Conservation (phyloP, 2,329 filamentous ascomycete species). For the Beauveria asiatica region DNA sequence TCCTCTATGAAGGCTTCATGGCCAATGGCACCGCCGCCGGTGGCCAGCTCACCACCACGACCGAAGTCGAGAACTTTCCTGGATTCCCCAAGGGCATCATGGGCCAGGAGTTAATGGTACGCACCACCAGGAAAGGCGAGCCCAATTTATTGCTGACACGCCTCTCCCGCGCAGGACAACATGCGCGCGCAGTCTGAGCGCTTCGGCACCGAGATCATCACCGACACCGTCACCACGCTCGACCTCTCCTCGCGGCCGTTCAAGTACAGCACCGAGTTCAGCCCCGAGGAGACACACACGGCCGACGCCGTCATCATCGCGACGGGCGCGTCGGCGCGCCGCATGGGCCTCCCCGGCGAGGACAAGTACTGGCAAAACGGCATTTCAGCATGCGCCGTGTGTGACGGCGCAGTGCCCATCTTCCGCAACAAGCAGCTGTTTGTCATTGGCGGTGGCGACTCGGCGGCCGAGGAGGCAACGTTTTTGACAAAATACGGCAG, state of each 20-base stretch:
- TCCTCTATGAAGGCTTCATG: constrained; percentile 96
- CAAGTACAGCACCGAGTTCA: constrained; percentile 88
- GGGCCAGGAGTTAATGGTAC: constrained; percentile 76
- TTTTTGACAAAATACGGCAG: constrained; percentile 97
- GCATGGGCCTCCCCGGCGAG: constrained; percentile 77
- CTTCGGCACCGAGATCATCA: constrained; percentile 88
- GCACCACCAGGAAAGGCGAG: constrained; percentile 15
- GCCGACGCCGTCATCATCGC: constrained; percentile 90
- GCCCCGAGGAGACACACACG: constrained; percentile 73
- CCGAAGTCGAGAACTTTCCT: constrained; percentile 96
- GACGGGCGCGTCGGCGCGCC: constrained; percentile 84
- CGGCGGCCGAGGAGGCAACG: constrained; percentile 91
- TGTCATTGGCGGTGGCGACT: constrained; percentile 94
- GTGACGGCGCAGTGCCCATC: constrained; percentile 93
- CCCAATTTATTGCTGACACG: constrained; percentile 2
- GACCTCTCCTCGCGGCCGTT: constrained; percentile 81
- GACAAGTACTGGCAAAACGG: constrained; percentile 97
- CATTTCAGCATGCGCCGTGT: constrained; percentile 93
- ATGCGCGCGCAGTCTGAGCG: constrained; percentile 88
- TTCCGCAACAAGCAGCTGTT: constrained; percentile 94
- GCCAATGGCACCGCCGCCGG: constrained; percentile 94
- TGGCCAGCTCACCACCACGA: constrained; percentile 95
- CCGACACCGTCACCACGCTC: constrained; percentile 83
- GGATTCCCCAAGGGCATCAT: constrained; percentile 87
- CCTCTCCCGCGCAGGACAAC: constrained; percentile 49